These are phyloP conservation scores for Metschnikowia continentalis DNA, from an alignment of 805 yeast species.

Conservation along the genomic window DNA sequence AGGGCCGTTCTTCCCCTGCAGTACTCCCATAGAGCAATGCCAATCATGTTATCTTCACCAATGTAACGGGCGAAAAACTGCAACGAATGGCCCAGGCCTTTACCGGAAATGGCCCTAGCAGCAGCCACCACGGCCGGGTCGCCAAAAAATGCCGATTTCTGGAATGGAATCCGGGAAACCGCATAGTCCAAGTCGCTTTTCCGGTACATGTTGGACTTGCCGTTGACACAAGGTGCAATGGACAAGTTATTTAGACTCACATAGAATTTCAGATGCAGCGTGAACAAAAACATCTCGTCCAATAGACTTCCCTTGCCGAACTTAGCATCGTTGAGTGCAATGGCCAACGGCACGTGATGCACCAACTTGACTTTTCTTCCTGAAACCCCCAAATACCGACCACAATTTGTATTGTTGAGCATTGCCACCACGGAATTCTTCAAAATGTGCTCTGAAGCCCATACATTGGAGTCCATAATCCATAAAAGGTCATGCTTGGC, in stretches of 20 bases:
- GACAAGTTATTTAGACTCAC: conserved; percentile 69
- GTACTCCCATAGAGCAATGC: conserved; percentile 72
- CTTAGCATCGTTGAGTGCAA: conserved; percentile 17
- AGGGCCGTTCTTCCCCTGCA: conserved; percentile 68
- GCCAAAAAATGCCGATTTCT: conserved; percentile 27
- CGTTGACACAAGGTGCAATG: conserved; percentile 87
- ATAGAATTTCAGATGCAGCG: conserved; percentile 84
- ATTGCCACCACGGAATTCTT: conserved; percentile 57
- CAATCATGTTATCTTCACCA: conserved; percentile 93
- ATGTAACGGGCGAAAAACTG: conserved; percentile 73
- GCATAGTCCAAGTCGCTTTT: conserved; percentile 59
- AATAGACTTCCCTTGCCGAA: conserved; percentile 26
- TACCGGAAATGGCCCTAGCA: conserved; percentile 24
- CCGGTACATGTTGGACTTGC: conserved; percentile 78
- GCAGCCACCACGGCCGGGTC: conserved; percentile 27
- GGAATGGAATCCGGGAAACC: conserved; percentile 38
- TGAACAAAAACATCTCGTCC: conserved; percentile 80
- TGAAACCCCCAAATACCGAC: conserved; percentile 25
- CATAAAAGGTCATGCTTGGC: conserved; percentile 75
- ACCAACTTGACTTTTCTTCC: conserved; percentile 55
- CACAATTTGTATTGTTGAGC: conserved; percentile 50
- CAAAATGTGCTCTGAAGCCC: conserved; percentile 65
- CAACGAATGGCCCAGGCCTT: conserved; percentile 49
- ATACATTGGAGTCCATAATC: conserved; percentile 84
- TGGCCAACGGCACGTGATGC: conserved; percentile 77